These are phyloP conservation scores for Orbilia brochopaga DNA, from an alignment of 2,329 filamentous ascomycete species.

Conservation along the genomic window DNA sequence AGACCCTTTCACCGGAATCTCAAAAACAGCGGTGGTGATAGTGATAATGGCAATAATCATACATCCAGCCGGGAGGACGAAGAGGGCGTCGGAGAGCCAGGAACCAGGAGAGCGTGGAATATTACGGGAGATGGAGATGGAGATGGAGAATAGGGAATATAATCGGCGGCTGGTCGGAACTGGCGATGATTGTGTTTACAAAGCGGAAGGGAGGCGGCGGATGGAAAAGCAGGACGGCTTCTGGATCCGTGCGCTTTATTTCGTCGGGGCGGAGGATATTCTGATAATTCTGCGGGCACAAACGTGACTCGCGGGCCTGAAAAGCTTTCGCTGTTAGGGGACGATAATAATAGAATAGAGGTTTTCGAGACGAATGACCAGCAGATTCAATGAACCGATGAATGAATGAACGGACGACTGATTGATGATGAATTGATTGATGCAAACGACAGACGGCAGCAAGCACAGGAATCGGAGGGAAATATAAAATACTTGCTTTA, in stretches of 20 bases:
- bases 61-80: conserved; percentile 24
- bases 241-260: neutral
- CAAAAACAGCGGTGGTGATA: neutral
- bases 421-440: conserved; percentile 4
- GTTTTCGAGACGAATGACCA: conserved; percentile 11
- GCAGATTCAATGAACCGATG: conserved; percentile 7
- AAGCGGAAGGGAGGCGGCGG: conserved; percentile 5
- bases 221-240: too few species aligned
- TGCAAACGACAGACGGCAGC: neutral
- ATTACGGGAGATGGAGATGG: too few species aligned
- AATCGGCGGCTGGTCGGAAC: conserved; percentile 5
- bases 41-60: conserved; percentile 2
- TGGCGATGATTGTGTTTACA: conserved; percentile 4
- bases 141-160: too few species aligned
- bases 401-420: neutral
- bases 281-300: too few species aligned
- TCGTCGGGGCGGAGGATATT: neutral
- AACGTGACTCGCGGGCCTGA: conserved; percentile 3
- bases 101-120: neutral
- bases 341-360: neutral
- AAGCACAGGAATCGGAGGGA: neutral
- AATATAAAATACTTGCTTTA: neutral
- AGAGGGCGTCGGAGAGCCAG: neutral
- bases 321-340: conserved; percentile 3
- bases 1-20: conserved; percentile 1